phyloP scores from a whole-genome alignment of 1,139 yeast genomes.

The Hanseniaspora uvarum region DNA sequence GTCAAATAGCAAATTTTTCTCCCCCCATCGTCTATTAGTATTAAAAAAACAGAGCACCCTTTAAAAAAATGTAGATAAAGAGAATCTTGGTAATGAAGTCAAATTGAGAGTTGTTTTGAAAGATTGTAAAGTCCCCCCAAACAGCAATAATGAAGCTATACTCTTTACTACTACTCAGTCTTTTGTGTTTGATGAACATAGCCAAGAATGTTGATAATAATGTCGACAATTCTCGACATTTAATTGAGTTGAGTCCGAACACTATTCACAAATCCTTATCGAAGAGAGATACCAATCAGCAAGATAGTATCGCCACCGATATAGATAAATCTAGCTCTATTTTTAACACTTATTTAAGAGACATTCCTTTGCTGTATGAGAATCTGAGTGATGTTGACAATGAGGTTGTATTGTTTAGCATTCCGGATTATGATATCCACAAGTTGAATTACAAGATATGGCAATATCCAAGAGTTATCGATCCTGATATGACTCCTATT shows the following conservation, averaged over 20 bases:
- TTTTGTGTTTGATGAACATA: not conserved
- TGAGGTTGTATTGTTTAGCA: constrained; percentile 4
- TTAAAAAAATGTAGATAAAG: not conserved
- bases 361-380: constrained; percentile 4
- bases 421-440: constrained; percentile 7
- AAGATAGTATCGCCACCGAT: constrained; percentile 3
- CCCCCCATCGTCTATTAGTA: not conserved
- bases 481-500: constrained; percentile 5
- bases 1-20: too few relatives aligned
- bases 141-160: not conserved
- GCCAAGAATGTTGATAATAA: constrained; percentile 2
- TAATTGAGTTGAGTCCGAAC: not conserved
- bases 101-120: too few relatives aligned
- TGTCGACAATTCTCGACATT: constrained; percentile 6
- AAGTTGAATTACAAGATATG: constrained; percentile 10
- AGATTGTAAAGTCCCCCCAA: too few relatives aligned
- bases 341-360: constrained; percentile 14
- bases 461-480: constrained; percentile 4
- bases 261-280: not conserved
- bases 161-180: not conserved
- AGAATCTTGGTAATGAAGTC: too few relatives aligned
- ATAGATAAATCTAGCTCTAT: constrained; percentile 15
- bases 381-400: not conserved
- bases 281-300: not conserved
- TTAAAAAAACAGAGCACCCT: not conserved